Evolutionary conservation across 495 filamentous ascomycete species (phyloP), one percentile per base, ranked within the genome.

Genomic region (Penicillium robsamsonii): DNA sequence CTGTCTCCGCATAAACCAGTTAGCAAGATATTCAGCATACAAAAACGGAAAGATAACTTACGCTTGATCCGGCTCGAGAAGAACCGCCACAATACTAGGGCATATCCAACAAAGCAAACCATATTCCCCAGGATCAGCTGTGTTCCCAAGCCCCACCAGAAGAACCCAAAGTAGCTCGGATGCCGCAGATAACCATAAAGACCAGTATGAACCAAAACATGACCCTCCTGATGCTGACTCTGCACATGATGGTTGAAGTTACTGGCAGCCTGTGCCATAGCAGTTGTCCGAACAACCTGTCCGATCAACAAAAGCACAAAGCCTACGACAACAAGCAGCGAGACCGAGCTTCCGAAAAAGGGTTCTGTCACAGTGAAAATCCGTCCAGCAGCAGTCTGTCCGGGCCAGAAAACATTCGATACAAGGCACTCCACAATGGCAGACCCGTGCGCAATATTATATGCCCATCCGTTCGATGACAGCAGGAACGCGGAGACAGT

Each of bases 101-200:
- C 71, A 79, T 95, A 97, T 24, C 70, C 87, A 20, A 87, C 58
- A 18, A 92, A 82, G 64, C 91, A 93, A 1, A 95, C 63, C 13
- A 79, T 69, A 75, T 98, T 98, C 31, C 93, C 92, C 53, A 96
- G 75, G 27, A 95, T 84, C 51, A 97, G 61, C 78, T 98, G 94
- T 38, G 91, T 96, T 2, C 94, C 94, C n/a, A 97, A 54, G 0
- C 87, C 91, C 92, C 92, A 98, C 87, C 91, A 97, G 67, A 96
- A 98, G 73, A 95, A 98, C 2, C 94, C 94, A 72, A 97, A 97
- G 68, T 98, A 98, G 41, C 85, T 86, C 46, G 94, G 94, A 70
- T 98, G 94, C 6, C 94, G 76, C 46, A 96, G 67, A 31, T 76
- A 63, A 2, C 61, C 55, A 65, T 88, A 88, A 13, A 87, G 50